Base-by-base conservation (phyloP, 176 grass and related monocot species). In the Cenchrus fungigraminus region DNA sequence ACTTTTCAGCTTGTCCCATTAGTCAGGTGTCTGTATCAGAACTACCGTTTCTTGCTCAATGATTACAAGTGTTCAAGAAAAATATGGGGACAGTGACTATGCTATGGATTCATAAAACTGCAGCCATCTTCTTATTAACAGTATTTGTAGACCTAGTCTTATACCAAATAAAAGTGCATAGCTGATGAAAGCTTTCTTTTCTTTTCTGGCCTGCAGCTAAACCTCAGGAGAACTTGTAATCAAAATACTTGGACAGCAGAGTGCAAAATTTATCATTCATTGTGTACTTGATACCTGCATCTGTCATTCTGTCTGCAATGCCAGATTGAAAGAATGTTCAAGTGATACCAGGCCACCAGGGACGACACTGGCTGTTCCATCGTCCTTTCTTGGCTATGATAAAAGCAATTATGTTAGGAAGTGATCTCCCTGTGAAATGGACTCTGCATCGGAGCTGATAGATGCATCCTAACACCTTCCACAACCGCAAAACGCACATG, bases 381-480 rank as follows among this genome's bases (percentile, higher is more conserved):
- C 62, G 3, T 78, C 9, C 56, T 17, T 74, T 70, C 4, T 72
- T 17, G 31, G 69, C 52, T 83, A 56, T 52, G 49, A 83, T 42
- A 61, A 83, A 79, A 79, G 49, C 73, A 51, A 47, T 82, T 74
- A 50, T 68, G 59, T 68, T 63, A 74, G 7, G 84, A 79, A 34
- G 11, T 58, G 73, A 60, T 43, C 63, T 67, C 50, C 65, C 50
- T 73, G 57, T 37, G 79, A 90, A 83, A 45, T 74, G 16, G 80
- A 87, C 74, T 2, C 0, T 61, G 28, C 52, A 74, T 20, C 43
- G 31, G 51, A 66, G 50, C 79, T 75, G 89, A 90, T 80, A 71
- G 77, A 28, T 71, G 58, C 90, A 50, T 77, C 66, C 82, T 60
- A 88, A 86, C 78, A 73, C 57, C 78, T 77, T 85, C 56, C 47